phyloP scores from a whole-genome alignment of 208 protist genomes.

The Trypanosoma theileri region DNA sequence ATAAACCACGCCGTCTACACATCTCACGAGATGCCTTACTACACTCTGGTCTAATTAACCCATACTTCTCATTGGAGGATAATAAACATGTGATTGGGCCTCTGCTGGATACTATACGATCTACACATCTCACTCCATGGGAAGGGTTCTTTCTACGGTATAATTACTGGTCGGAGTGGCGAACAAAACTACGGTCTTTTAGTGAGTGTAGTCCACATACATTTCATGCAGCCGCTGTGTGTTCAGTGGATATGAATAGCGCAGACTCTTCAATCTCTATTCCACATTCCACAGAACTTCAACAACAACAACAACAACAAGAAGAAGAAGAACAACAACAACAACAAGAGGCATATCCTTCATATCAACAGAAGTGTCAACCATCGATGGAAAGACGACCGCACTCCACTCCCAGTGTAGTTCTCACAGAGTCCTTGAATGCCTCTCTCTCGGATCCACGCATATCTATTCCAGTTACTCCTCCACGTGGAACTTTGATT shows the following conservation, averaged over 20 bases:
- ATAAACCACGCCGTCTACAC: slow-evolving; percentile 29
- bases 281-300: background rate
- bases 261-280: background rate
- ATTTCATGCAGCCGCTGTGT: background rate
- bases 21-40: slow-evolving; percentile 46
- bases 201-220: slow-evolving; percentile 21
- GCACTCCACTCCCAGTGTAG: background rate
- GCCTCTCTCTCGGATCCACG: background rate
- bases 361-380: too few relatives aligned
- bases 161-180: slow-evolving; percentile 37
- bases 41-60: slow-evolving; percentile 49
- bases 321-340: background rate
- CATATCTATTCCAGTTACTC: background rate
- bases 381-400: background rate
- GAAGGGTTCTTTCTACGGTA: slow-evolving; percentile 43
- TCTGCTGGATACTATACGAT: slow-evolving; percentile 42
- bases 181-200: slow-evolving; percentile 26
- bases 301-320: background rate
- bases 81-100: slow-evolving; percentile 46
- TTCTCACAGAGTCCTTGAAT: background rate
- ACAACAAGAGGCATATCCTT: too few relatives aligned
- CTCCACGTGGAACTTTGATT: background rate
- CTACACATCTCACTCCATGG: slow-evolving; percentile 36
- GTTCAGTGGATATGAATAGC: background rate
- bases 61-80: slow-evolving; percentile 46